Percentiles rank a stretch among this genome's conserved stretches.
These are phyloP conservation scores for Penicillium italicum DNA, from an alignment of 2,329 filamentous ascomycete species.

Conservation along the genomic window DNA sequence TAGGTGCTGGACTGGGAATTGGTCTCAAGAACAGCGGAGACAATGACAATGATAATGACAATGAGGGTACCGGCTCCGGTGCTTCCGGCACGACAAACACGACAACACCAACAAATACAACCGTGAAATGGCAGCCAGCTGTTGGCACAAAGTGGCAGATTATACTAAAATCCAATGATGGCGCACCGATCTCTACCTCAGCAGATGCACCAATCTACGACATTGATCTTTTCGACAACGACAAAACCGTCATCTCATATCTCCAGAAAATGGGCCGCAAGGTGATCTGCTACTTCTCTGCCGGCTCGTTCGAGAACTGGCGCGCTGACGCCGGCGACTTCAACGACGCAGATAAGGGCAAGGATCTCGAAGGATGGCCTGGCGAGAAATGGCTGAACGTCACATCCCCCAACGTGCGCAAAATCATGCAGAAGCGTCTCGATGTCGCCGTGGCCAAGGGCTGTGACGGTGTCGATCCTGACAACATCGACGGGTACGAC, in stretches of 20 bases:
- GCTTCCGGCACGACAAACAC: slow-evolving; percentile 24
- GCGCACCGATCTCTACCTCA: slow-evolving; percentile 37
- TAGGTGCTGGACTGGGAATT: slow-evolving; percentile 57
- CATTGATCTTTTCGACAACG: slow-evolving; percentile 58
- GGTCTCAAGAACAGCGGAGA: slow-evolving; percentile 44
- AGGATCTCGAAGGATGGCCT: slow-evolving; percentile 59
- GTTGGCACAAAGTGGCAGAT: slow-evolving; percentile 61
- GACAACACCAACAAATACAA: slow-evolving; percentile 24
- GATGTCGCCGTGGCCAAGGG: slow-evolving; percentile 58
- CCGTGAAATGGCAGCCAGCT: slow-evolving; percentile 51
- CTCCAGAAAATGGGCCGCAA: slow-evolving; percentile 54
- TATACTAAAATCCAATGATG: slow-evolving; percentile 42
- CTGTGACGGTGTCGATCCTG: slow-evolving; percentile 67
- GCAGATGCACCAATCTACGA: slow-evolving; percentile 58
- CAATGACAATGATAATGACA: slow-evolving; percentile 25
- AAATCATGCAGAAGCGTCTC: slow-evolving; percentile 62
- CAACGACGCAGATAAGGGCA: slow-evolving; percentile 54
- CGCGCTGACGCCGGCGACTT: slow-evolving; percentile 59
- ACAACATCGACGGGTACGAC: slow-evolving; percentile 66
- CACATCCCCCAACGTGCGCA: slow-evolving; percentile 55
- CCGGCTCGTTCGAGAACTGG: slow-evolving; percentile 64
- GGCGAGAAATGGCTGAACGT: slow-evolving; percentile 66
- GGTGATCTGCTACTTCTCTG: slow-evolving; percentile 73
- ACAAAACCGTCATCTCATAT: slow-evolving; percentile 44
- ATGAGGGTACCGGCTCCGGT: slow-evolving; percentile 23